Base-by-base conservation (phyloP, 2,329 filamentous ascomycete genomes). In the Aspergillus ochraceoroseus region DNA sequence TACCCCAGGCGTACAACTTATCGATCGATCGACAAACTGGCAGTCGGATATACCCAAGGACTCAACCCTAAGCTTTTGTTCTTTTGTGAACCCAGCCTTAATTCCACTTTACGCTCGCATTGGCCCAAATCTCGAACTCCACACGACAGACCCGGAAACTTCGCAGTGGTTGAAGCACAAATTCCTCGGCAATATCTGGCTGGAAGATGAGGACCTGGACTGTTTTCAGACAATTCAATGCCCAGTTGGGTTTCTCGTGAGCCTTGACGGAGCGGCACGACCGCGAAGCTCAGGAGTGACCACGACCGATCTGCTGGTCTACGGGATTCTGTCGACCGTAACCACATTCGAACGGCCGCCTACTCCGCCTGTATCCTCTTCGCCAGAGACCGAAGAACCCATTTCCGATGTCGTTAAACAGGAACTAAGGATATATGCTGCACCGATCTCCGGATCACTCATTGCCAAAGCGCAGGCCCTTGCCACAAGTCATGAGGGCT, bases 91-190 rank as follows among this genome's bases (percentile, higher is more conserved):
- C 19, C 65, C 65, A 5, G 53, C 59, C n/a, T 52, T 65, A 7
- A 60, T 69, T 18, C 66, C 66, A 19, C 52, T 68, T 3, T 61
- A 65, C 41, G 63, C 62, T n/a, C 61, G 65, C 32, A 57, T 56
- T 5, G 65, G 65, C 7, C 63, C 64, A 4, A 62, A 56, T 27
- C 60, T 69, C 13, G 65, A 69, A 52, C 38, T 68, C 22, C 64
- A 68, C 44, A 58, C 61, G 5, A 53, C 43, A 4, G 51, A 64
- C 39, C 30, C 46, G 12, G 47, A 51, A 28, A 61, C 61, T 3
- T 57, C 58, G 29, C 55, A 62, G 59, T 69, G 65, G 65, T 53
- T 68, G 23, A 64, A 59, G 37, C 47, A 47, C 28, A 66, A 57
- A 39, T 34, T 69, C n/a, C 52, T 64, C n/a, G 49, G 57, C 11